Evolutionary conservation across 495 filamentous ascomycete genomes (phyloP).

Genomic region (Hypoxylon lienhwacheense): DNA sequence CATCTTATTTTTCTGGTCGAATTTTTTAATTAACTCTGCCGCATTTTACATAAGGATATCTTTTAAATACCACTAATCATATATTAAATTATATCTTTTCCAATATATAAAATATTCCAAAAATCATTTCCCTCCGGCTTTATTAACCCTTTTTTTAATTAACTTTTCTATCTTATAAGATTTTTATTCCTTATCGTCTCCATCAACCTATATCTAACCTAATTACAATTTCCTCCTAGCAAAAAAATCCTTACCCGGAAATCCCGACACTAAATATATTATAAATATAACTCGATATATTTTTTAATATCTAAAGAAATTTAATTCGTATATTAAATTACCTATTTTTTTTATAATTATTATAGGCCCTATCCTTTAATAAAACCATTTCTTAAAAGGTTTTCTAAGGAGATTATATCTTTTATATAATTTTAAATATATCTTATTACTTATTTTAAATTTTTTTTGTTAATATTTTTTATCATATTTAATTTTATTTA

Average conservation of each 20-base stretch:
- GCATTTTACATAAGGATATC: not conserved
- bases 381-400: not conserved
- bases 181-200: no score
- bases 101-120: not conserved
- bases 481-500: not conserved
- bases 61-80: not conserved
- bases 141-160: no score
- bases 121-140: no score
- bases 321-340: not conserved
- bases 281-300: not conserved
- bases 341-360: not conserved
- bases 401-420: constrained; percentile 2
- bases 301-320: not conserved
- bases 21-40: not conserved
- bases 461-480: not conserved
- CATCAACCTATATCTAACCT: no score
- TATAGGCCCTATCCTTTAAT: not conserved
- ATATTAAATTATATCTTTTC: not conserved
- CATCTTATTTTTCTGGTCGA: no score
- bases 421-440: constrained; percentile 3
- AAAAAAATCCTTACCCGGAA: not conserved
- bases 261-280: not conserved
- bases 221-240: no score
- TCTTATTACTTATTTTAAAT: not conserved
- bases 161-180: no score